A percentile compares a stretch with the other conserved stretches of the same genome.
phyloP scores from a whole-genome alignment of 2,329 filamentous ascomycete species.

The Chalaropsis thielavioides region DNA sequence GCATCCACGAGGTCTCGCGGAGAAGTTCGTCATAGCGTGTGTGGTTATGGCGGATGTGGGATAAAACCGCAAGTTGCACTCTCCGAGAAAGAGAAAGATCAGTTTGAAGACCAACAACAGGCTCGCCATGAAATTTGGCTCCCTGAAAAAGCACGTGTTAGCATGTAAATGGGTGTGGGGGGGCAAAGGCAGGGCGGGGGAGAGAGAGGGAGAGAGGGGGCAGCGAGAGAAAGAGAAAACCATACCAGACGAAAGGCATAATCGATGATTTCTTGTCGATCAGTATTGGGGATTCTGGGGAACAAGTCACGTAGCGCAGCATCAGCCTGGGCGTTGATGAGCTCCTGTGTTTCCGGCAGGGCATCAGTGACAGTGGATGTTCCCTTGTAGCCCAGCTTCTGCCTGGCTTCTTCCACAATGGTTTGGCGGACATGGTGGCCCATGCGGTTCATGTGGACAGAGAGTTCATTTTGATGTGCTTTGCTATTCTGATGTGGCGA shows the following conservation, averaged over 20 bases:
- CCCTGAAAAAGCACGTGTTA: constrained; percentile 27
- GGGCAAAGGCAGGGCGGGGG: too few species aligned
- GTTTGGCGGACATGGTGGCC: constrained; percentile 46
- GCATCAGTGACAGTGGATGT: constrained; percentile 33
- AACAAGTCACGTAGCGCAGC: constrained; percentile 48
- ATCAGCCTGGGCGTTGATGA: constrained; percentile 49
- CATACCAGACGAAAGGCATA: constrained; percentile 49
- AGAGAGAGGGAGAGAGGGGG: background rate
- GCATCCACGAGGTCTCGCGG: constrained; percentile 42
- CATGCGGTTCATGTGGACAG: constrained; percentile 41
- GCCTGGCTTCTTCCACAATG: constrained; percentile 43
- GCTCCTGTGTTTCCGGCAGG: constrained; percentile 43
- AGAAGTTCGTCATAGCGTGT: constrained; percentile 50
- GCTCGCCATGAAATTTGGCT: constrained; percentile 36
- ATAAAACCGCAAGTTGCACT: constrained; percentile 50
- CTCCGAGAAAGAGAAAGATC: constrained; percentile 44
- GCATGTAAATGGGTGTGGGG: background rate
- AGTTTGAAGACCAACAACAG: constrained; percentile 42
- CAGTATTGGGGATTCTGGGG: constrained; percentile 49
- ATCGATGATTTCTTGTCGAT: constrained; percentile 46
- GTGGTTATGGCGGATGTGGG: constrained; percentile 52
- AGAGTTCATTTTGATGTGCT: constrained; percentile 27
- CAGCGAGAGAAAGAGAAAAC: constrained; percentile 14
- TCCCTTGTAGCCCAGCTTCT: constrained; percentile 21
- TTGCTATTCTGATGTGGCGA: constrained; percentile 23